These are phyloP conservation scores for Schwanniomyces pseudopolymorphus DNA, from an alignment of 805 yeast genomes.

Conservation along the genomic window DNA sequence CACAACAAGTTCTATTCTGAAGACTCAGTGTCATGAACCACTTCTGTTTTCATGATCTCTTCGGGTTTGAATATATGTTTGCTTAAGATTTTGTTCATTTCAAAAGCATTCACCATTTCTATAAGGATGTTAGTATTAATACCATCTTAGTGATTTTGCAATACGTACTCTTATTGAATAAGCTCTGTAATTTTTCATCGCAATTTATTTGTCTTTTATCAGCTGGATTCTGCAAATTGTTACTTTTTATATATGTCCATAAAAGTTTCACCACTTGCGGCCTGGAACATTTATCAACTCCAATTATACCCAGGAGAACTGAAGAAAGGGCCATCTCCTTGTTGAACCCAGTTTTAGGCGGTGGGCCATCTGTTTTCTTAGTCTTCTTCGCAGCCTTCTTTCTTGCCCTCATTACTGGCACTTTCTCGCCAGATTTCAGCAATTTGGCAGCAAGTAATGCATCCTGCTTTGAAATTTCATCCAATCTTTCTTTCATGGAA, in stretches of 20 bases:
- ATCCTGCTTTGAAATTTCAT: slow-evolving; percentile 48
- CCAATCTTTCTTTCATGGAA: slow-evolving; percentile 16
- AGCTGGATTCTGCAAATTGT: slow-evolving; percentile 63
- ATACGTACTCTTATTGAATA: slow-evolving; percentile 57
- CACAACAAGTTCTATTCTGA: not conserved
- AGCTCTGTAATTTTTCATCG: slow-evolving; percentile 52
- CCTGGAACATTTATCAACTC: slow-evolving; percentile 47
- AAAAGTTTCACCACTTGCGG: slow-evolving; percentile 68
- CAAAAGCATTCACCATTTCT: slow-evolving; percentile 52
- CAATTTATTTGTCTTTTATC: slow-evolving; percentile 66
- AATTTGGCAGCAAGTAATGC: slow-evolving; percentile 51
- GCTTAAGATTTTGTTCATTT: slow-evolving; percentile 54
- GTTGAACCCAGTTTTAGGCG: slow-evolving; percentile 38
- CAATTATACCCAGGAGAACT: slow-evolving; percentile 50
- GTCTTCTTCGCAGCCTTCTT: slow-evolving; percentile 12
- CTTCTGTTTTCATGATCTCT: slow-evolving; percentile 13
- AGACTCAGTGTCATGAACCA: not conserved
- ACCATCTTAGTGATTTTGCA: not conserved
- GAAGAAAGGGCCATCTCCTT: slow-evolving; percentile 50
- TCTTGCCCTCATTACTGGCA: slow-evolving; percentile 20
- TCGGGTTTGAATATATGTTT: slow-evolving; percentile 47
- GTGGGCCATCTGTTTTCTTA: slow-evolving; percentile 12
- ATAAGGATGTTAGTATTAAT: slow-evolving; percentile 8
- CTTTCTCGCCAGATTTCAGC: slow-evolving; percentile 29
- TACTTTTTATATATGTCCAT: slow-evolving; percentile 68